A percentile compares a stretch with the other conserved stretches of the same genome.
Evolutionary conservation across 1,284 basidiomycete species (phyloP).

Genomic region (Wolfiporia cocos): DNA sequence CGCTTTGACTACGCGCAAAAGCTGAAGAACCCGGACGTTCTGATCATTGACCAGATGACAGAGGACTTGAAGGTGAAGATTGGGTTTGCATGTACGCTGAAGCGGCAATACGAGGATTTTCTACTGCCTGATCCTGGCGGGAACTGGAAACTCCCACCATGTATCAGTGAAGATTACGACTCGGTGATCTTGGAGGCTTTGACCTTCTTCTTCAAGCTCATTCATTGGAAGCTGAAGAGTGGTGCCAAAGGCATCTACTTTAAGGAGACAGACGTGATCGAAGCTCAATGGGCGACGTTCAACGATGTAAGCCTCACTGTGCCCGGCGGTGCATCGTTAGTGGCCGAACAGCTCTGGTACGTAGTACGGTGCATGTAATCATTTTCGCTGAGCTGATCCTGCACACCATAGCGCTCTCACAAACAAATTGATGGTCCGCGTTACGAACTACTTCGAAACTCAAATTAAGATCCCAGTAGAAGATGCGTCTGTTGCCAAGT

Average conservation of each 20-base stretch:
- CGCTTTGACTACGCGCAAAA: slow-evolving; percentile 90
- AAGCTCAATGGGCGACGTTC: slow-evolving; percentile 95
- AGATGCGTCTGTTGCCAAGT: slow-evolving; percentile 15
- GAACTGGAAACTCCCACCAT: slow-evolving; percentile 86
- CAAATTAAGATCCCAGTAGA: slow-evolving; percentile 78
- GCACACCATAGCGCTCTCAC: slow-evolving; percentile 61
- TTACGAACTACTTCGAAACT: slow-evolving; percentile 91
- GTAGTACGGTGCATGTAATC: slow-evolving; percentile 11
- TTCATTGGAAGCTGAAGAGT: slow-evolving; percentile 94
- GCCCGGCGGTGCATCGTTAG: slow-evolving; percentile 83
- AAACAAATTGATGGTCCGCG: slow-evolving; percentile 85
- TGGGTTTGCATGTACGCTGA: slow-evolving; percentile 90
- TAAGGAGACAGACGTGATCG: slow-evolving; percentile 96
- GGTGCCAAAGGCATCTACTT: slow-evolving; percentile 91
- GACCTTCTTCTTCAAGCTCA: slow-evolving; percentile 87
- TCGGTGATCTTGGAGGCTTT: slow-evolving; percentile 84
- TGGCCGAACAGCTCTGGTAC: slow-evolving; percentile 93
- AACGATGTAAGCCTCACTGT: slow-evolving; percentile 91
- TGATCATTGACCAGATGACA: slow-evolving; percentile 94
- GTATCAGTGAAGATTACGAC: slow-evolving; percentile 89
- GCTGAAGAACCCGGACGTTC: slow-evolving; percentile 81
- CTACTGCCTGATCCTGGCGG: slow-evolving; percentile 80
- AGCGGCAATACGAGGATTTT: slow-evolving; percentile 90
- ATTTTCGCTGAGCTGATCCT: slow-evolving; percentile 4
- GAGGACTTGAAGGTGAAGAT: slow-evolving; percentile 93